Conservation (phyloP, 208 protist species). For the Trypanosoma melophagium region DNA sequence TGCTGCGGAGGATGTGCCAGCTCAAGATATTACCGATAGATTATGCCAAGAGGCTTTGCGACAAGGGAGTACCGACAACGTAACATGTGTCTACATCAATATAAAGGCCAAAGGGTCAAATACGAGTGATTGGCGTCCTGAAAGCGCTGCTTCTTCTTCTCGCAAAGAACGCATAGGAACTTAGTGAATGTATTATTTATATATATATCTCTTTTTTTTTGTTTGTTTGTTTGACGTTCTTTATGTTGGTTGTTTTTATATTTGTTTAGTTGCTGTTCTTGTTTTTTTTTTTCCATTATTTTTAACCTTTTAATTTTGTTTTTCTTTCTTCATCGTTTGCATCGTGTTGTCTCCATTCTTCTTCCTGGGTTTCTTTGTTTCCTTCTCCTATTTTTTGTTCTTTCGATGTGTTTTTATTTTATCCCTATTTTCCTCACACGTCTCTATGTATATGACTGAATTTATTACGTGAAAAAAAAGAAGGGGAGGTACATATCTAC, state of each 20-base stretch:
- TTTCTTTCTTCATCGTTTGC: background rate
- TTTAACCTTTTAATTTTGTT: background rate
- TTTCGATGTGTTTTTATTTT: conserved; percentile 1
- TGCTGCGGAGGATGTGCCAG: conserved; percentile 42
- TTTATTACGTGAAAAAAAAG: background rate
- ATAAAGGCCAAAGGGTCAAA: conserved; percentile 26
- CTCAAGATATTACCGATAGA: conserved; percentile 65
- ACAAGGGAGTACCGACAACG: conserved; percentile 77
- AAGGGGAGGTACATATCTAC: background rate
- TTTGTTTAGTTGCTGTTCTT: background rate
- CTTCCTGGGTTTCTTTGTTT: background rate
- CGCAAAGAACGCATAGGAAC: conserved; percentile 21
- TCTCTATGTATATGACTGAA: background rate
- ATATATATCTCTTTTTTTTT: conserved; percentile 23
- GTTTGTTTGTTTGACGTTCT: conserved; percentile 14
- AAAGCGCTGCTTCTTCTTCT: conserved; percentile 28
- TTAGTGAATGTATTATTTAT: conserved; percentile 19
- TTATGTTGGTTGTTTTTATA: background rate
- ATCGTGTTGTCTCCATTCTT: background rate
- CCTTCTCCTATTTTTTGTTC: background rate
- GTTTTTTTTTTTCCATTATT: conserved; percentile 14
- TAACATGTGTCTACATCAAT: conserved; percentile 75
- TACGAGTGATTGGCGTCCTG: conserved; percentile 15
- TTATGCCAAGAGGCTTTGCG: conserved; percentile 64
- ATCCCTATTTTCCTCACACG: background rate